Evolutionary conservation across 2,329 filamentous ascomycete species (phyloP).

Genomic region (Trichoderma arundinaceum): DNA sequence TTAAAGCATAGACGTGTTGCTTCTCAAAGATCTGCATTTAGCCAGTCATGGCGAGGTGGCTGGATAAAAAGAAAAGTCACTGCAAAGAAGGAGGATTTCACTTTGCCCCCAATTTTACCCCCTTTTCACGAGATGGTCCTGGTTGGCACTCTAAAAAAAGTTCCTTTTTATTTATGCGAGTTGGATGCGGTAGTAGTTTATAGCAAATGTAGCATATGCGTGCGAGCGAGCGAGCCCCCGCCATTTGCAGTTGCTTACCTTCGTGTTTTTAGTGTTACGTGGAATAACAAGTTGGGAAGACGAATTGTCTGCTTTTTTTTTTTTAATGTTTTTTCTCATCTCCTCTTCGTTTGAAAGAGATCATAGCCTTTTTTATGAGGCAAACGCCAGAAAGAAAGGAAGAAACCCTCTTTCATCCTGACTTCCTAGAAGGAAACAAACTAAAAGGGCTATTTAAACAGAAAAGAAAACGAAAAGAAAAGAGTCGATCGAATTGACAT

Average conservation of each 20-base stretch:
- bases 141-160: slow-evolving; percentile 27
- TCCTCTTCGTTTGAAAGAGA: not conserved
- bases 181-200: slow-evolving; percentile 36
- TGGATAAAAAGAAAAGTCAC: not conserved
- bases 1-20: not conserved
- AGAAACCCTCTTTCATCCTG: not conserved
- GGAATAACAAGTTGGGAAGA: slow-evolving; percentile 17
- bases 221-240: slow-evolving; percentile 19
- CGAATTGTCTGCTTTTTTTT: slow-evolving; percentile 8
- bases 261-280: slow-evolving; percentile 17
- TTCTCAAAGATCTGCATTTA: not conserved
- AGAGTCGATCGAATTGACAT: not conserved
- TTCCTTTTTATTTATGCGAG: slow-evolving; percentile 40
- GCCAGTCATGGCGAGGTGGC: not conserved
- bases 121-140: slow-evolving; percentile 17
- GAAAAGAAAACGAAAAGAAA: not conserved
- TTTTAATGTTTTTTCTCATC: not conserved
- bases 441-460: not conserved
- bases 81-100: slow-evolving; percentile 5
- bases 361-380: slow-evolving; percentile 5
- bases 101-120: not conserved
- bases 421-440: not conserved
- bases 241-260: slow-evolving; percentile 27
- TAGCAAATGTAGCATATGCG: slow-evolving; percentile 22
- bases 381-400: not conserved